Conservation (phyloP, 78 protist genomes). For the Chrysochromulina parva region DNA sequence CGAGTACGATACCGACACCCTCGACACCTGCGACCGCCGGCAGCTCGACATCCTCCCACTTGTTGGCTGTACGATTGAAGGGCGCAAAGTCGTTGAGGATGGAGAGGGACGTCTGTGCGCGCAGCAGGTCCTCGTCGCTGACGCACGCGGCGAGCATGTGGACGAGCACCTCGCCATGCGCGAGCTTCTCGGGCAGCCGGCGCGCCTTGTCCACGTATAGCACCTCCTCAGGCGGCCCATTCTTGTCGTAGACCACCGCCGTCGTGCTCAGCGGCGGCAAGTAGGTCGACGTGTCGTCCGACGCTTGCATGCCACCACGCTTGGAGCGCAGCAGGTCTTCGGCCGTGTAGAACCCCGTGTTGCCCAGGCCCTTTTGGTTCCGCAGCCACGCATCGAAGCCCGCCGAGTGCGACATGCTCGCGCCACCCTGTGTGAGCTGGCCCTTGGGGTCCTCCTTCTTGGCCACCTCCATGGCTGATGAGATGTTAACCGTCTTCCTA, state of each 20-base stretch:
- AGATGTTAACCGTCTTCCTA: neutral
- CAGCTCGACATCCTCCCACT: neutral
- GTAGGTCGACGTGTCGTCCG: neutral
- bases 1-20: slow-evolving; percentile 7
- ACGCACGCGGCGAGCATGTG: neutral
- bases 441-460: neutral
- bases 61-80: no score
- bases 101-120: neutral
- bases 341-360: neutral
- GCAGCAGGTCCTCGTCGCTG: neutral
- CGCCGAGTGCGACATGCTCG: neutral
- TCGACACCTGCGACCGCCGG: slow-evolving; percentile 7
- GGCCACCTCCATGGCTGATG: neutral
- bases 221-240: slow-evolving; percentile 8
- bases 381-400: slow-evolving; percentile 2
- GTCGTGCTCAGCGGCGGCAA: neutral
- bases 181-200: neutral
- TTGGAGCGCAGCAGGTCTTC: neutral
- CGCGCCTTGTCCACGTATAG: neutral
- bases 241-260: neutral
- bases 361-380: neutral
- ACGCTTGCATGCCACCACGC: neutral
- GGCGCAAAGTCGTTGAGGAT: no score
- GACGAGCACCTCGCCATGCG: neutral
- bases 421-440: neutral